Evolutionary conservation across 2,329 filamentous ascomycete species (phyloP).

Genomic region (Boeremia exigua): DNA sequence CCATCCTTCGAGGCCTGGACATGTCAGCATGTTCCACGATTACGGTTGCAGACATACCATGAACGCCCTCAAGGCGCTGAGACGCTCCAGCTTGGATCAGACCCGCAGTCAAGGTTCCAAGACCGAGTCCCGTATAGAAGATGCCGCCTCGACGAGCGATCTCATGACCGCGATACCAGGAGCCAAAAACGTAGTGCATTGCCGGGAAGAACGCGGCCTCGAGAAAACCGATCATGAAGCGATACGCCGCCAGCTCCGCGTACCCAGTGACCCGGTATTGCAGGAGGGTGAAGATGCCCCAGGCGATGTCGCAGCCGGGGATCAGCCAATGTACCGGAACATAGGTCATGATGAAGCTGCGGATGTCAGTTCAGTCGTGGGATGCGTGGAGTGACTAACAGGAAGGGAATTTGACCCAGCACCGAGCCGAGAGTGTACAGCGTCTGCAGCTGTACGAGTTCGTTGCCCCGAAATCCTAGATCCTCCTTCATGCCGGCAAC

Average conservation of each 20-base stretch:
- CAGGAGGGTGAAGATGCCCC: constrained; percentile 62
- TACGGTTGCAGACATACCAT: constrained; percentile 28
- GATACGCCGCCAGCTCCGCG: constrained; percentile 57
- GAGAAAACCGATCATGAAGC: constrained; percentile 61
- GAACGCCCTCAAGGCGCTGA: constrained; percentile 62
- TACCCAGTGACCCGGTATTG: constrained; percentile 57
- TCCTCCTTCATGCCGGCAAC: constrained; percentile 61
- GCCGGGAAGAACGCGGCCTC: constrained; percentile 51
- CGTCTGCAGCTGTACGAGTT: constrained; percentile 60
- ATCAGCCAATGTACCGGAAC: constrained; percentile 57
- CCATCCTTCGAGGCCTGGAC: constrained; percentile 20
- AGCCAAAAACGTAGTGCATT: constrained; percentile 24
- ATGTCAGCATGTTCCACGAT: neutral
- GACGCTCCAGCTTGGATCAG: constrained; percentile 46
- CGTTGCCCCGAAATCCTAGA: constrained; percentile 57
- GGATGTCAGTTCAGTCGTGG: neutral
- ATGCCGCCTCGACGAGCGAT: constrained; percentile 55
- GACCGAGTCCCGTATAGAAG: constrained; percentile 58
- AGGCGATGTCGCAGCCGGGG: constrained; percentile 57
- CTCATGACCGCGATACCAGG: constrained; percentile 55
- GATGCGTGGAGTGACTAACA: constrained; percentile 29
- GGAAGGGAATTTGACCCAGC: constrained; percentile 57
- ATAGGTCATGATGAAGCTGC: constrained; percentile 50
- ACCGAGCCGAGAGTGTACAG: constrained; percentile 59
- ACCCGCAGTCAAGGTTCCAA: constrained; percentile 59